These are phyloP conservation scores for Oryza punctata DNA, from an alignment of 176 grass and related monocot species.

Conservation along the genomic window DNA sequence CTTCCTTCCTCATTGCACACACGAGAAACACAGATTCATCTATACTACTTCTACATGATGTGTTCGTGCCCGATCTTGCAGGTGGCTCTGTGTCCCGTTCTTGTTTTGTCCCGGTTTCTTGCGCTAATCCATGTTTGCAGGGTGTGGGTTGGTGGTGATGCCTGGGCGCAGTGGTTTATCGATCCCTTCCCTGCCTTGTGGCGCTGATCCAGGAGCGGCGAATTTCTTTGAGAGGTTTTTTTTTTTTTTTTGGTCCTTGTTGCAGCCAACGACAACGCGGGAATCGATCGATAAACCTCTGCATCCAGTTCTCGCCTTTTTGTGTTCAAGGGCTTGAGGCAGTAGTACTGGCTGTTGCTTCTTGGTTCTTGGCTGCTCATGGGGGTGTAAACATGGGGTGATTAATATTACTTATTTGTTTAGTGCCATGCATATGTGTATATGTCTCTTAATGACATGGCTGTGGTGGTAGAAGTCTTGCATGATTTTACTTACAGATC, in stretches of 20 bases:
- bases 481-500: not conserved
- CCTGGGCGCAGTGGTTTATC: constrained; percentile 94
- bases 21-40: not conserved
- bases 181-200: constrained; percentile 89
- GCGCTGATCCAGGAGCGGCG: constrained; percentile 38
- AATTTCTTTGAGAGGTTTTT: constrained; percentile 15
- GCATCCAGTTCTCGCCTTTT: constrained; percentile 76
- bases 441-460: not conserved
- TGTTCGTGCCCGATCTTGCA: constrained; percentile 15
- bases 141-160: constrained; percentile 30
- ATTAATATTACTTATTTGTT: not conserved
- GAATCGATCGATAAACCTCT: constrained; percentile 99
- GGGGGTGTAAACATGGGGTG: not conserved
- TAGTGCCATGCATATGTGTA: not conserved
- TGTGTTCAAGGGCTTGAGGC: constrained; percentile 1
- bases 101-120: constrained; percentile 11
- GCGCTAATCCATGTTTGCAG: constrained; percentile 8
- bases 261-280: constrained; percentile 61
- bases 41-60: too few relatives aligned
- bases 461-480: constrained; percentile 3
- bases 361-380: constrained; percentile 16
- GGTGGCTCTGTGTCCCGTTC: constrained; percentile 31
- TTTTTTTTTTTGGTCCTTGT: constrained; percentile 28
- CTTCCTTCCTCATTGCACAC: not conserved
- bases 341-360: not conserved